Base-by-base conservation (phyloP, 768 basidiomycete species). In the Lactarius evosmus region DNA sequence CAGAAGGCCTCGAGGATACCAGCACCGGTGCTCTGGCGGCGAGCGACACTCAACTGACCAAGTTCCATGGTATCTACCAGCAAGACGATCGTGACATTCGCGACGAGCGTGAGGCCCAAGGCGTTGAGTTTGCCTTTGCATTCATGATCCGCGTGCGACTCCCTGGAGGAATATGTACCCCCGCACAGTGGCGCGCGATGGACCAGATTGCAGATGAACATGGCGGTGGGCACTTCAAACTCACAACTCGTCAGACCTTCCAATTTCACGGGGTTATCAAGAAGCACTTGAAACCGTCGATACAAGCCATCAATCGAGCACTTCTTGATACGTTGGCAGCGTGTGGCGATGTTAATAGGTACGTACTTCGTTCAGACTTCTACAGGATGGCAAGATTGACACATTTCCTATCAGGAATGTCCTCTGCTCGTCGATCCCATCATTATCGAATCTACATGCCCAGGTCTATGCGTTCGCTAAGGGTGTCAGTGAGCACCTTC, bases 191-290 rank as follows among this genome's bases (percentile, higher is more conserved):
- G 97, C 78, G 95, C 56, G 84, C 88, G 69, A 93, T 99, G 86
- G 93, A 98, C 77, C 88, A 89, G 70, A 98, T 99, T 69, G 85
- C 97, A 59, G 97, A 98, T 73, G 92, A 94, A 74, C 93, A 95
- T 74, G 97, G 94, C 7, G 90, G 85, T 65, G 86, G 90, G 52
- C 93, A 95, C 6, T 90, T 98, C 79, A 99, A 99, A 81, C 87
- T 99, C 68, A 99, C 97, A 53, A 99, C 97, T 36, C 83, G 97
- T 66, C 87, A 94, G 74, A 99, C 97, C 11, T 99, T 98, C 88
- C 97, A 99, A 77, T 98, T 97, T 83, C 97, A 99, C 75, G 97
- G 97, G 61, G 92, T 99, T 70, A 93, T 99, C 79, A 99, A 99
- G 81, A 83, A 83, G 67, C 94, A 99, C 74, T 77, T 99, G 74